Evolutionary conservation across 768 basidiomycete species (phyloP).

Genomic region (Mycena albidolilacea): DNA sequence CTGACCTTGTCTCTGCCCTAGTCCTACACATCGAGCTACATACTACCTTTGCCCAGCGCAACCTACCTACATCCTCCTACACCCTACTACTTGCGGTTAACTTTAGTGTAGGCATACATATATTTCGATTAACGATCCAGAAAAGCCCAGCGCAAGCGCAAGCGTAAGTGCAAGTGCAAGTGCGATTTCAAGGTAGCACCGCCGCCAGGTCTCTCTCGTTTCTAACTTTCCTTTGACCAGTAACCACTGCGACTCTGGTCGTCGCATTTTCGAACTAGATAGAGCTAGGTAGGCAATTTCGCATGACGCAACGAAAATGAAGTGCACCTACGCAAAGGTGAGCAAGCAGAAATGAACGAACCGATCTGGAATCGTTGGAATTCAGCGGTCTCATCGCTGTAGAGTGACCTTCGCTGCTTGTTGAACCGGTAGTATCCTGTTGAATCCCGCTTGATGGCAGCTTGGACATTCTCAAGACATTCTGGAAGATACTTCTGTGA

Average conservation of each 20-base stretch:
- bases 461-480: slow-evolving; percentile 76
- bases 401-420: slow-evolving; percentile 60
- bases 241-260: too few relatives aligned
- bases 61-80: slow-evolving; percentile 6
- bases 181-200: too few relatives aligned
- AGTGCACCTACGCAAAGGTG: too few relatives aligned
- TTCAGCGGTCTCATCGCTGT: slow-evolving; percentile 86
- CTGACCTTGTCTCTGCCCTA: too few relatives aligned
- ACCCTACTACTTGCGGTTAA: slow-evolving; percentile 30
- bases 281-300: too few relatives aligned
- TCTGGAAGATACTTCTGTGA: slow-evolving; percentile 67
- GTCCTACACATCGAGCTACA: not conserved
- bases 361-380: slow-evolving; percentile 83
- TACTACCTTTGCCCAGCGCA: slow-evolving; percentile 11
- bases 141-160: too few relatives aligned
- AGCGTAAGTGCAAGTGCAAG: too few relatives aligned
- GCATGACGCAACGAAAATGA: too few relatives aligned
- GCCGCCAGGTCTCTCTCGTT: too few relatives aligned
- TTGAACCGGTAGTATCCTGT: not conserved
- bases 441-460: slow-evolving; percentile 50
- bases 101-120: slow-evolving; percentile 33
- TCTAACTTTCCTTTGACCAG: too few relatives aligned
- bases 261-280: too few relatives aligned
- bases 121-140: slow-evolving; percentile 8
- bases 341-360: slow-evolving; percentile 49